Percentiles rank a stretch among this genome's conserved stretches.
Evolutionary conservation across 345 rosid species (phyloP).

Genomic region (Ailanthus altissimus): DNA sequence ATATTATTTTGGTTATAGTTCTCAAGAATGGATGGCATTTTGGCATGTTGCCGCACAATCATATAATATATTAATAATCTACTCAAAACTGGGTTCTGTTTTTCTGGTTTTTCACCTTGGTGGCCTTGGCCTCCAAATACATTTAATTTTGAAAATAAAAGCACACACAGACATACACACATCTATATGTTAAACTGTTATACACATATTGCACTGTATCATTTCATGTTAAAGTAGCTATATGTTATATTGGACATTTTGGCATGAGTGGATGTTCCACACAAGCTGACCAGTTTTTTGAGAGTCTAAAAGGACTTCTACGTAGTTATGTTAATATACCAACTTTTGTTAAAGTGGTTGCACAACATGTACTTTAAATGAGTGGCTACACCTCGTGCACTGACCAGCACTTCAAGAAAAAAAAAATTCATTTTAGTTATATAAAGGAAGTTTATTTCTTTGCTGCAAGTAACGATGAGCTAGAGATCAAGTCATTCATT

Average conservation of each 20-base stretch:
- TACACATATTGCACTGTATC: neutral
- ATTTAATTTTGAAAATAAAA: neutral
- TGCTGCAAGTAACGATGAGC: neutral
- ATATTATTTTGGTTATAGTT: neutral
- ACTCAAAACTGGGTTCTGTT: neutral
- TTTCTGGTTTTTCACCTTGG: constrained; percentile 7
- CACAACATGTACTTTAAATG: neutral
- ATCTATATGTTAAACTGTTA: neutral
- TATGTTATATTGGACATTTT: neutral
- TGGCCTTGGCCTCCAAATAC: neutral
- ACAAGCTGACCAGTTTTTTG: neutral
- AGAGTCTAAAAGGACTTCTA: neutral
- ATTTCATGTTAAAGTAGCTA: neutral
- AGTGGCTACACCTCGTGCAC: neutral
- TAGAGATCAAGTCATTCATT: neutral
- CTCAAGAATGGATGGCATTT: neutral
- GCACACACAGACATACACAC: neutral
- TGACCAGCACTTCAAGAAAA: neutral
- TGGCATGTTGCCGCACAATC: neutral
- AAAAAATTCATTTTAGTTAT: neutral
- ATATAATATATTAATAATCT: neutral
- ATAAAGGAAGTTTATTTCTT: neutral
- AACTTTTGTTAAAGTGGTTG: neutral
- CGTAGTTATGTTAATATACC: neutral
- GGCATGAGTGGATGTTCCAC: neutral